These are phyloP conservation scores for Pythium grandisporangium DNA, from an alignment of 352 stramenopile species.

Conservation along the genomic window DNA sequence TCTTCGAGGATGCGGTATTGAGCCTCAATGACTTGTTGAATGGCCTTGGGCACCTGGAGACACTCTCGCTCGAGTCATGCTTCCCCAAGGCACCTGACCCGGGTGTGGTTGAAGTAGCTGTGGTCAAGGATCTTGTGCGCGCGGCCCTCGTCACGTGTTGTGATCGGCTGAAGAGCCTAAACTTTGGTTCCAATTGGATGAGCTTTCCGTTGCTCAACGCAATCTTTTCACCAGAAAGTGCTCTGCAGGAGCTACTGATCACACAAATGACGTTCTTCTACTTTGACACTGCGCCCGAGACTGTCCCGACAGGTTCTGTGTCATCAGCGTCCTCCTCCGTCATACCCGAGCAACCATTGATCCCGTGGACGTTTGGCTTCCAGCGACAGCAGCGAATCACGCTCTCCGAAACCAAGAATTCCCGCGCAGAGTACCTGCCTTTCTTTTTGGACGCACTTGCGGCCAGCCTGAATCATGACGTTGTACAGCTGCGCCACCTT, in stretches of 20 bases:
- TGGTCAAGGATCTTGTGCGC: conserved; percentile 30
- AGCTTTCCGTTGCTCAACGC: conserved; percentile 39
- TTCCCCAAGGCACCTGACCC: conserved; percentile 36
- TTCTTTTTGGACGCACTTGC: conserved; percentile 29
- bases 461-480: conserved; percentile 32
- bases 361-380: conserved; percentile 41
- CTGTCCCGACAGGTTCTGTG: too few relatives aligned
- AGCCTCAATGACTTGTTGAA: conserved; percentile 27
- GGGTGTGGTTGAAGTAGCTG: conserved; percentile 21
- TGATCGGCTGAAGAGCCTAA: conserved; percentile 26
- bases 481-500: conserved; percentile 42
- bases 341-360: too few relatives aligned
- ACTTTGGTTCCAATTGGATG: conserved; percentile 53
- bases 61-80: conserved; percentile 46
- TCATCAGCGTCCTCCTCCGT: too few relatives aligned
- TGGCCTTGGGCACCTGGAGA: conserved; percentile 22
- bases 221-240: conserved; percentile 41
- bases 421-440: conserved; percentile 20
- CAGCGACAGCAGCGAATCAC: conserved; percentile 26
- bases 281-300: conserved; percentile 6
- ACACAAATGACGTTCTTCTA: conserved; percentile 25
- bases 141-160: conserved; percentile 22
- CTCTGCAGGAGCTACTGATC: conserved; percentile 26
- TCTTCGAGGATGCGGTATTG: conserved; percentile 25
- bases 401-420: conserved; percentile 22